Percentiles rank a stretch among this genome's conserved stretches.
phyloP scores from a whole-genome alignment of 2,329 filamentous ascomycete genomes.

The Penicillium rolfsii region DNA sequence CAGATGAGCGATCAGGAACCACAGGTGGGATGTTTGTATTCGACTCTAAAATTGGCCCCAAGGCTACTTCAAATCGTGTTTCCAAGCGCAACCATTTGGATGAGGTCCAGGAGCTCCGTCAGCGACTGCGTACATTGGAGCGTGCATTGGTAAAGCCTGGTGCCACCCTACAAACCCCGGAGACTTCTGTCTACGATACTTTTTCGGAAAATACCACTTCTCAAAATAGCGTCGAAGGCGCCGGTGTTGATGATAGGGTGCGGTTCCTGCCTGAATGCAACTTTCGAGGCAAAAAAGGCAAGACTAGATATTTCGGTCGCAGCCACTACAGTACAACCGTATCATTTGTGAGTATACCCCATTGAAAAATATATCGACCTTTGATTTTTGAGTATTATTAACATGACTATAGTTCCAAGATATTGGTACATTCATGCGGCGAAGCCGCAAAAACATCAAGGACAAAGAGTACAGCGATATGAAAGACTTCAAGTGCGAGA shows the following conservation, averaged over 20 bases:
- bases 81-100: slow-evolving; percentile 31
- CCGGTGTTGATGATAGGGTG: slow-evolving; percentile 33
- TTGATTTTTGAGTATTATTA: slow-evolving; percentile 2
- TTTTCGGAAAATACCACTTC: slow-evolving; percentile 19
- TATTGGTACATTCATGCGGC: slow-evolving; percentile 31
- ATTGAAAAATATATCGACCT: too few species aligned
- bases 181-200: slow-evolving; percentile 27
- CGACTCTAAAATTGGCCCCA: slow-evolving; percentile 35
- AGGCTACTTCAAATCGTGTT: slow-evolving; percentile 25
- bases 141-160: slow-evolving; percentile 29
- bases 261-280: slow-evolving; percentile 32
- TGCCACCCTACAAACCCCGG: slow-evolving; percentile 29
- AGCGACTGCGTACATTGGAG: slow-evolving; percentile 34
- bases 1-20: slow-evolving; percentile 17
- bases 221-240: slow-evolving; percentile 17
- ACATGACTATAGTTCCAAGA: slow-evolving; percentile 33
- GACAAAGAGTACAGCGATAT: slow-evolving; percentile 33
- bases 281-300: slow-evolving; percentile 38
- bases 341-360: slow-evolving; percentile 34
- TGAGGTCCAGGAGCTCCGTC: slow-evolving; percentile 37
- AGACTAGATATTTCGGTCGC: slow-evolving; percentile 37
- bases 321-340: slow-evolving; percentile 36
- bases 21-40: slow-evolving; percentile 39
- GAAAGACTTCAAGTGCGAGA: slow-evolving; percentile 35
- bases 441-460: slow-evolving; percentile 21